Percentiles rank a stretch among this genome's conserved stretches.
These are phyloP conservation scores for Aspergillus persii DNA, from an alignment of 2,329 filamentous ascomycete species.

Conservation along the genomic window DNA sequence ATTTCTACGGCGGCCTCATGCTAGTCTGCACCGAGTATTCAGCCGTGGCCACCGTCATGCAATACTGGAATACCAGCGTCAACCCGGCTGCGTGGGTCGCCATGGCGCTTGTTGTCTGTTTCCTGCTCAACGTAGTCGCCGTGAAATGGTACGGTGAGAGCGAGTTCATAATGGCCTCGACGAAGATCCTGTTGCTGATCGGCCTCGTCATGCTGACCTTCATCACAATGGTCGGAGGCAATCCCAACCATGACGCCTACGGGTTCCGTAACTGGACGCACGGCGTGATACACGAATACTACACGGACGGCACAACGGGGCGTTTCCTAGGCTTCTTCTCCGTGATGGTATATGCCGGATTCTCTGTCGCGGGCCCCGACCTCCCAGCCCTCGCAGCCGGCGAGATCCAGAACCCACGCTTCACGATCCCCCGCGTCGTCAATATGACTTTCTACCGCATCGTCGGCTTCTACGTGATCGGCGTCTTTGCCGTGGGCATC, in stretches of 20 bases:
- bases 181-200: constrained; percentile 67
- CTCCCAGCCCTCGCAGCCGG: constrained; percentile 60
- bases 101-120: constrained; percentile 43
- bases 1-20: constrained; percentile 46
- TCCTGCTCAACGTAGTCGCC: constrained; percentile 64
- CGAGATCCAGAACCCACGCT: constrained; percentile 67
- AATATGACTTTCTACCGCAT: constrained; percentile 77
- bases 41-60: constrained; percentile 44
- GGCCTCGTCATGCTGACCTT: constrained; percentile 72
- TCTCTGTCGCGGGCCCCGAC: constrained; percentile 63
- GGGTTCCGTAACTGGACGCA: constrained; percentile 65
- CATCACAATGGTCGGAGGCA: constrained; percentile 76
- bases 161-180: constrained; percentile 69
- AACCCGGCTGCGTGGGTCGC: constrained; percentile 45
- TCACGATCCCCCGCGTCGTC: constrained; percentile 69
- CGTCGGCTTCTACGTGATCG: constrained; percentile 71
- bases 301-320: constrained; percentile 63
- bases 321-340: constrained; percentile 70
- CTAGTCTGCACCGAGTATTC: constrained; percentile 50
- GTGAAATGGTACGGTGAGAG: constrained; percentile 71
- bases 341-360: constrained; percentile 67
- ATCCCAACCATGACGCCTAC: constrained; percentile 66
- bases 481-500: constrained; percentile 66
- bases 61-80: constrained; percentile 45
- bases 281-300: constrained; percentile 66